Percentiles rank a stretch among this genome's conserved stretches.
phyloP scores from a whole-genome alignment of 2,329 filamentous ascomycete genomes.

The Monosporascus sp. region DNA sequence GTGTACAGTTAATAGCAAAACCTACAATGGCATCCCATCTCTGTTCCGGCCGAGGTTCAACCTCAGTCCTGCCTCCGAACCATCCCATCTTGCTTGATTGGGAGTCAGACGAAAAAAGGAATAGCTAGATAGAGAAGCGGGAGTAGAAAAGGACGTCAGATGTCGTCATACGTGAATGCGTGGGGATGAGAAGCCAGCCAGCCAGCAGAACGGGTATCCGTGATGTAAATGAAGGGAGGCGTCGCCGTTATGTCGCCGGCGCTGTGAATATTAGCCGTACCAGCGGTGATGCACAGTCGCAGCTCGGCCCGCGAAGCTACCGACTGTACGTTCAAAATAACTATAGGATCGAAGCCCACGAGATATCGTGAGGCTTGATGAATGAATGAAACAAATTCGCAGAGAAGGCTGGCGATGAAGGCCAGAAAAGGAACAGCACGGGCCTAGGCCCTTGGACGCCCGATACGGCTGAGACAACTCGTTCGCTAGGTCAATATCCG shows the following conservation, averaged over 20 bases:
- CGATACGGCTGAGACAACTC: not conserved
- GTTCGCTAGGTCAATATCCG: not conserved
- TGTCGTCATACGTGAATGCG: conserved; percentile 6
- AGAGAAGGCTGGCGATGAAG: not conserved
- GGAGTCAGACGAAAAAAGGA: conserved; percentile 4
- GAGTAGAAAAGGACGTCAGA: conserved; percentile 14
- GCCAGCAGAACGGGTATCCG: not conserved
- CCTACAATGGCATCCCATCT: conserved; percentile 91
- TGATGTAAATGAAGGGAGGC: no score
- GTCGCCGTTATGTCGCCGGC: conserved; percentile 8
- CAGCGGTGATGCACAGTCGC: conserved; percentile 41
- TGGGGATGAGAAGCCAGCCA: not conserved
- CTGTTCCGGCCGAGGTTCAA: conserved; percentile 71
- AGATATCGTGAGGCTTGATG: conserved; percentile 4
- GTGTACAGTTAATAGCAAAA: conserved; percentile 10
- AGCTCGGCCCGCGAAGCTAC: conserved; percentile 45
- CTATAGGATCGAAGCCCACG: conserved; percentile 14
- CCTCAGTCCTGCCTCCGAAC: conserved; percentile 54
- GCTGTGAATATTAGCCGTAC: conserved; percentile 22
- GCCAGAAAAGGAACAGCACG: not conserved
- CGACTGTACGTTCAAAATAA: conserved; percentile 31
- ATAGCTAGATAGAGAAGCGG: conserved; percentile 6
- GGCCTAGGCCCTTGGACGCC: not conserved
- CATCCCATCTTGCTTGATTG: conserved; percentile 54
- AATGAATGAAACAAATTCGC: conserved; percentile 7